Percentiles rank a stretch among this genome's conserved stretches.
Evolutionary conservation across 345 rosid genomes (phyloP).

Genomic region (Xanthoceras sorbifolium): DNA sequence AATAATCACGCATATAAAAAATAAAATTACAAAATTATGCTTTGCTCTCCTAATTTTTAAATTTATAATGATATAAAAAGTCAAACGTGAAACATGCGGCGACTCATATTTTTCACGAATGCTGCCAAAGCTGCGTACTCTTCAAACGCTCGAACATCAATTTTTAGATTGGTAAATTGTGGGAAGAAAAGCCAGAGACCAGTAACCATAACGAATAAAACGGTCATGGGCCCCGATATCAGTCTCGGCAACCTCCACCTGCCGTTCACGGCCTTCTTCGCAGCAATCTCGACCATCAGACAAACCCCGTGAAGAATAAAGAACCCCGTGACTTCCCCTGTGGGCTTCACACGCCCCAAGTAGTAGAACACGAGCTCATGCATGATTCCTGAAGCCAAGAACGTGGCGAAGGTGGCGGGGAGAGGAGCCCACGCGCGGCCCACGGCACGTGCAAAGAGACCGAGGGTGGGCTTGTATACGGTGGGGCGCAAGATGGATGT

Average conservation of each 20-base stretch:
- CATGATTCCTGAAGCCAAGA: slow-evolving; percentile 53
- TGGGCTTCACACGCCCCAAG: slow-evolving; percentile 47
- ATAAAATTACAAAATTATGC: too few species aligned
- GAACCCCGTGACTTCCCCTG: slow-evolving; percentile 52
- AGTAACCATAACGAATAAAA: slow-evolving; percentile 42
- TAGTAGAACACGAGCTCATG: slow-evolving; percentile 71
- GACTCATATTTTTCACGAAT: slow-evolving; percentile 7
- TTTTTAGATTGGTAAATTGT: slow-evolving; percentile 18
- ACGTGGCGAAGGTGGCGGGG: slow-evolving; percentile 43
- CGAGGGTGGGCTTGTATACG: slow-evolving; percentile 48
- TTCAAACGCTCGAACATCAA: slow-evolving; percentile 39
- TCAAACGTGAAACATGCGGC: slow-evolving; percentile 24
- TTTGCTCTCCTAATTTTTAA: not conserved
- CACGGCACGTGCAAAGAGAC: slow-evolving; percentile 7
- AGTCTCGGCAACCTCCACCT: slow-evolving; percentile 28
- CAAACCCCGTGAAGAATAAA: slow-evolving; percentile 60
- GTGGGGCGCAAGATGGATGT: slow-evolving; percentile 54
- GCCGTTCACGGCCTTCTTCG: slow-evolving; percentile 37
- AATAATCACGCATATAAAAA: too few species aligned
- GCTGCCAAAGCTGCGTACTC: slow-evolving; percentile 44
- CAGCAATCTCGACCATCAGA: slow-evolving; percentile 31
- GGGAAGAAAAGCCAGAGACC: slow-evolving; percentile 54
- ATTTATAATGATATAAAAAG: not conserved
- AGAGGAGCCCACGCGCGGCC: slow-evolving; percentile 45
- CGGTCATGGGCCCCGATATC: slow-evolving; percentile 35